Evolutionary conservation across 108 stramenopile genomes (phyloP), one percentile per base, ranked within the genome.

Genomic region (Nitzschia sp.): DNA sequence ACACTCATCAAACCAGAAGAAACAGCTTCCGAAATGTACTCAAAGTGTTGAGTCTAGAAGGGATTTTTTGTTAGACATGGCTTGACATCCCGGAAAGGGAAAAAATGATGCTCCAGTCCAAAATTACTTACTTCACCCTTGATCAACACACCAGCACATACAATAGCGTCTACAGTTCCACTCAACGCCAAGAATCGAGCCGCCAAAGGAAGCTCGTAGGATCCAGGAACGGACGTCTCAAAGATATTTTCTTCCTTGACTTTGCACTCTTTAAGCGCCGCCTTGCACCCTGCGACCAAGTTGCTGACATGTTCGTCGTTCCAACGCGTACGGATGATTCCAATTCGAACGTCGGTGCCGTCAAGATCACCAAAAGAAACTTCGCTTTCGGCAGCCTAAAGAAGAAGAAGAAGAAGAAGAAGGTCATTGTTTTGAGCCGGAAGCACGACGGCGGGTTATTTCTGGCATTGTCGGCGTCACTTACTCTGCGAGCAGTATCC

Each of bases 21-120:
- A 11, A 94, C 95, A 46, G 97, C 87, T 29, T 96, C 95, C 55
- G 90, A 82, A 77, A 99, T 99, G 82, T 98, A 98, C 86, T 99
- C 99, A 72, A 98, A 99, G 73, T 99, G 99, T 82, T 93, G 85
- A 25, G 99, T 99, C 24, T 77, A 56, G 18, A 3, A 28, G 29
- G 5, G 9, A 57, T 19, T 8, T 28, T 29, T 28, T 25, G 56
- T 31, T n/a, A n/a, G n/a, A n/a, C n/a, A 46, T 46, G 45, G 17
- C 13, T 46, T 13, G 45, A 46, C 9, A 46, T 13, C 17, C 45
- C 17, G 17, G n/a, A n/a, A n/a, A n/a, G 57, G 24, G 49, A 25
- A 6, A 24, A 53, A 25, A 24, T 53, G 6, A 19, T 25, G 24
- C 51, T 58, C 31, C 57, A 33, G 21, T n/a, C 21, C 30, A 49